These are phyloP conservation scores for Hypomontagnella submonticulosa DNA, from an alignment of 495 filamentous ascomycete species.

Conservation along the genomic window DNA sequence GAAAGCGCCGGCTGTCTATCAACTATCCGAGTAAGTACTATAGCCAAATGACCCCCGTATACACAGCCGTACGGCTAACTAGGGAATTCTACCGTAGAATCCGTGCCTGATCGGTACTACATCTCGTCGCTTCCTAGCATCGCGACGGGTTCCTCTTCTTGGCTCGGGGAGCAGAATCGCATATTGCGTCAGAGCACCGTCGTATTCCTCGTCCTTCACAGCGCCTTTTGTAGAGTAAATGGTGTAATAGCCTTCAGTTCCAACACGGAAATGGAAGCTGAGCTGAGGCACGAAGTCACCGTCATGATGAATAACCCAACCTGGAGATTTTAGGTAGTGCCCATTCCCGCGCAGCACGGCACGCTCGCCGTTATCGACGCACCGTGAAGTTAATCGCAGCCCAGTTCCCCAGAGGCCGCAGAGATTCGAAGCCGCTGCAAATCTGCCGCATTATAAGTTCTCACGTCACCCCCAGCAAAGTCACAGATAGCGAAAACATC, in stretches of 20 bases:
- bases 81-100: not conserved
- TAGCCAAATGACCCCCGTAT: too few relatives aligned
- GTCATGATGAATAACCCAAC: not conserved
- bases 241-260: not conserved
- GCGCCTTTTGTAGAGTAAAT: not conserved
- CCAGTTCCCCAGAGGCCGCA: too few relatives aligned
- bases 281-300: not conserved
- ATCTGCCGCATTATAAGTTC: too few relatives aligned
- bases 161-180: conserved; percentile 1
- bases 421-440: too few relatives aligned
- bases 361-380: not conserved
- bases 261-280: not conserved
- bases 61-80: not conserved
- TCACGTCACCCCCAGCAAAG: too few relatives aligned
- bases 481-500: too few relatives aligned
- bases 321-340: not conserved
- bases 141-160: conserved; percentile 1
- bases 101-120: not conserved
- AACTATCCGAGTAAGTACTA: too few relatives aligned
- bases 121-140: not conserved
- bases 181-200: not conserved
- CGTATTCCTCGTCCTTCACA: not conserved
- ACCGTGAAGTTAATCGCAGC: too few relatives aligned
- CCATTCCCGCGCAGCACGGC: not conserved
- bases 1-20: too few relatives aligned